These are phyloP conservation scores for Hymenoscyphus albidus DNA, from an alignment of 2,329 filamentous ascomycete genomes.

Conservation along the genomic window DNA sequence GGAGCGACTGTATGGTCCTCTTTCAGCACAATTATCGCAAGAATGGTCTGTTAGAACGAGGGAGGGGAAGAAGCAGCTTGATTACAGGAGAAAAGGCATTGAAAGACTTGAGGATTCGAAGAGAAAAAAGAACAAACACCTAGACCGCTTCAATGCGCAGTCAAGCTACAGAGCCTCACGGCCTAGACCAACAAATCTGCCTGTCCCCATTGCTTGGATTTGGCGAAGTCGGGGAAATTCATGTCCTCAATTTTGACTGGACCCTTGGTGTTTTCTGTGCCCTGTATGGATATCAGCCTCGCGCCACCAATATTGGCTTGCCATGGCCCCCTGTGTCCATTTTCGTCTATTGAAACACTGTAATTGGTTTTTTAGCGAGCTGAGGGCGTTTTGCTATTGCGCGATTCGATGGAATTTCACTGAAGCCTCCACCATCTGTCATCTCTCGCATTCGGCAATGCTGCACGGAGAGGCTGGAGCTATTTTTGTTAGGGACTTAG, in stretches of 20 bases:
- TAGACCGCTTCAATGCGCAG: background rate
- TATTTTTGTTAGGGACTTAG: conserved; percentile 1
- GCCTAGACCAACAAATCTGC: conserved; percentile 5
- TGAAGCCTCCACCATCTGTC: background rate
- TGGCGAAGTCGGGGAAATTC: background rate
- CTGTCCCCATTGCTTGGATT: conserved; percentile 5
- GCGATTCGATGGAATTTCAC: background rate
- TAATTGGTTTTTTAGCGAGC: conserved; percentile 5
- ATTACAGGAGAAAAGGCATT: background rate
- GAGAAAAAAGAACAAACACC: background rate
- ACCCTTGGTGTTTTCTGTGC: background rate
- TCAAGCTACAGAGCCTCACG: conserved; percentile 5
- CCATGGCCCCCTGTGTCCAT: background rate
- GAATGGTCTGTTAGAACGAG: background rate
- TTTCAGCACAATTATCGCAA: background rate
- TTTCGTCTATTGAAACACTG: background rate
- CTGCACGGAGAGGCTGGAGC: conserved; percentile 5
- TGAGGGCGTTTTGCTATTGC: background rate
- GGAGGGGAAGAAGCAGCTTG: background rate
- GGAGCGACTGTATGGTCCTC: background rate
- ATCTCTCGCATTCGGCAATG: background rate
- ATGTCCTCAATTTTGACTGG: conserved; percentile 1
- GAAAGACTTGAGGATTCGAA: background rate
- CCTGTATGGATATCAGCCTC: conserved; percentile 8
- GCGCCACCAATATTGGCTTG: conserved; percentile 15